Conservation (phyloP, 2,329 filamentous ascomycete genomes). For the Penicillium sp. region DNA sequence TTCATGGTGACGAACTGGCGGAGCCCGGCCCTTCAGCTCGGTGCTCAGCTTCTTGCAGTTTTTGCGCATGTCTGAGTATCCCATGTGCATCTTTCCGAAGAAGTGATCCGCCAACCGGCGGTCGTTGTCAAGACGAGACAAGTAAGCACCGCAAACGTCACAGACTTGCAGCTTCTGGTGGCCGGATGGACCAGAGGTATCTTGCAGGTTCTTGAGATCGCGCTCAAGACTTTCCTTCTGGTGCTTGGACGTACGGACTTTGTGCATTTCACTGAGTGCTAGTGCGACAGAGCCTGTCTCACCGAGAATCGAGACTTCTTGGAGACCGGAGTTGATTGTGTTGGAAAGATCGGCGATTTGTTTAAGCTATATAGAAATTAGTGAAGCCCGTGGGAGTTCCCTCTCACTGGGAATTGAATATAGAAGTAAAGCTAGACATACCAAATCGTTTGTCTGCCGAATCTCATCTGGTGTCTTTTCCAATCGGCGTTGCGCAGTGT, state of each 20-base stretch:
- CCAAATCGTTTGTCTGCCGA: constrained; percentile 82
- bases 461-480: constrained; percentile 99
- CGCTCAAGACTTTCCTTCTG: constrained; percentile 80
- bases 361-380: constrained; percentile 58
- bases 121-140: constrained; percentile 90
- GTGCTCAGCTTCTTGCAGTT: constrained; percentile 83
- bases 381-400: background rate
- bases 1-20: constrained; percentile 57
- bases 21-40: constrained; percentile 72
- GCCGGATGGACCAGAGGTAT: constrained; percentile 87
- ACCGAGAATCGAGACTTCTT: constrained; percentile 82
- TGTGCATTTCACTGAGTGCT: constrained; percentile 84
- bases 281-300: constrained; percentile 76
- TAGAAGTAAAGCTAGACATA: constrained; percentile 33
- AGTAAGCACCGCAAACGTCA: constrained; percentile 95
- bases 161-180: constrained; percentile 99
- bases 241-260: constrained; percentile 74
- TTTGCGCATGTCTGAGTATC: constrained; percentile 97
- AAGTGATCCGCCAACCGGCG: constrained; percentile 93
- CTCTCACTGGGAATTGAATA: background rate
- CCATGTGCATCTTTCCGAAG: constrained; percentile 98
- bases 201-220: constrained; percentile 84
- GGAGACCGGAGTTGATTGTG: constrained; percentile 75
- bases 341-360: constrained; percentile 76
- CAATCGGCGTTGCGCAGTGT: constrained; percentile 79